Evolutionary conservation across 2,329 filamentous ascomycete genomes (phyloP), one percentile per base, ranked within the genome.

Genomic region (Tolypocladium amazonense): DNA sequence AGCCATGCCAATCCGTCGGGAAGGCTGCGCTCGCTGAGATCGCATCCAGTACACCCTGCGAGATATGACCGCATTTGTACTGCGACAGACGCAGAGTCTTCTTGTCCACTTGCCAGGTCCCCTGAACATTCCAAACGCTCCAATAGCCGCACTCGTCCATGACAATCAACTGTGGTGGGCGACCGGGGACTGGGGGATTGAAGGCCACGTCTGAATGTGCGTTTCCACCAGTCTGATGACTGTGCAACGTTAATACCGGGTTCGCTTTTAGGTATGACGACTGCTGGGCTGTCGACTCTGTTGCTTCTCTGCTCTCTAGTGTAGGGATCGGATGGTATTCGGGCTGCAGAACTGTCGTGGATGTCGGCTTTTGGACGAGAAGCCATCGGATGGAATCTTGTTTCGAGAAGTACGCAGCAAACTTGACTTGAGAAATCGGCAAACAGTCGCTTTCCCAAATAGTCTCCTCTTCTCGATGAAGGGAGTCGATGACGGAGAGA

Each of bases 91-190:
- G 73, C 38, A 73, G 64, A 11, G 66, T 71, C 37, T 68, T 73
- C 25, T 72, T 70, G 27, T 71, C 68, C 14, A 70, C 67, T 23
- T 72, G 63, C 60, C 70, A 67, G 62, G 67, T 75, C 58, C 73
- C 75, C 15, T 66, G 64, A 30, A 88, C 73, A 62, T 88, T 79
- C 85, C 87, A 90, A 4, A 90, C 71, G 52, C 77, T 85, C 89
- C 88, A 92, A 60, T 75, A 77, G 1, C 88, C 88, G 39, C 74
- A 74, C 57, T 83, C 77, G 65, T 92, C 87, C 23, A 92, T 76
- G 33, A 91, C 76, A 20, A 79, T 86, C 58, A 92, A 73, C 65
- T 88, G 86, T 1, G 83, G 80, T 77, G 82, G 69, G 74, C 82
- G 63, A 60, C 73, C 68, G 23, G 61, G 64, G 6, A 67, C 67